Evolutionary conservation across 345 rosid genomes (phyloP).

Genomic region (Hypericum androsaemum): DNA sequence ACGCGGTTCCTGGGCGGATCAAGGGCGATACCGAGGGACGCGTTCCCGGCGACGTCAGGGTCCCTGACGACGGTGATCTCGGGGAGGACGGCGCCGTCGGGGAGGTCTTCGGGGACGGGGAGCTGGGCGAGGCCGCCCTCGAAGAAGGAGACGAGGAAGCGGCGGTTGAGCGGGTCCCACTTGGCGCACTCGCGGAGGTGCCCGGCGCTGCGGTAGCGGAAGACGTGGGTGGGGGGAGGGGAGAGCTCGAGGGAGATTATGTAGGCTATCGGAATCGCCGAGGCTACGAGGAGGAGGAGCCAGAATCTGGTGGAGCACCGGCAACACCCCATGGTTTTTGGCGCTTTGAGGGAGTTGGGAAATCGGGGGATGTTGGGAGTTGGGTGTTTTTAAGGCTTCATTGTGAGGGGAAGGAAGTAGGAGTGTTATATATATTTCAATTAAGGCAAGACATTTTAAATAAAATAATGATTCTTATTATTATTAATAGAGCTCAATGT

Average conservation of each 20-base stretch:
- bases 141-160: constrained; percentile 72
- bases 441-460: no score
- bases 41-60: constrained; percentile 54
- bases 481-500: no score
- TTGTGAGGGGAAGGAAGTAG: no score
- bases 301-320: constrained; percentile 34
- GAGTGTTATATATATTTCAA: no score
- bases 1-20: constrained; percentile 66
- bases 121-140: constrained; percentile 73
- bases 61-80: constrained; percentile 60
- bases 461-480: no score
- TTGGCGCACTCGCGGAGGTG: constrained; percentile 77
- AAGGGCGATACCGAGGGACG: constrained; percentile 52
- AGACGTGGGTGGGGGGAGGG: constrained; percentile 47
- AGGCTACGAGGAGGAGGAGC: constrained; percentile 35
- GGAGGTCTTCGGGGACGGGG: constrained; percentile 31
- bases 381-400: no score
- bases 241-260: constrained; percentile 49
- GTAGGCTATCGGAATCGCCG: constrained; percentile 65
- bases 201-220: constrained; percentile 62
- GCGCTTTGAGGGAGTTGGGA: no score
- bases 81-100: constrained; percentile 22
- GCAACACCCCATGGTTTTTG: constrained; percentile 14
- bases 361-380: no score
- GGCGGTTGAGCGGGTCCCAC: constrained; percentile 64